These are phyloP conservation scores for Russula virescens DNA, from an alignment of 768 basidiomycete species.

Conservation along the genomic window DNA sequence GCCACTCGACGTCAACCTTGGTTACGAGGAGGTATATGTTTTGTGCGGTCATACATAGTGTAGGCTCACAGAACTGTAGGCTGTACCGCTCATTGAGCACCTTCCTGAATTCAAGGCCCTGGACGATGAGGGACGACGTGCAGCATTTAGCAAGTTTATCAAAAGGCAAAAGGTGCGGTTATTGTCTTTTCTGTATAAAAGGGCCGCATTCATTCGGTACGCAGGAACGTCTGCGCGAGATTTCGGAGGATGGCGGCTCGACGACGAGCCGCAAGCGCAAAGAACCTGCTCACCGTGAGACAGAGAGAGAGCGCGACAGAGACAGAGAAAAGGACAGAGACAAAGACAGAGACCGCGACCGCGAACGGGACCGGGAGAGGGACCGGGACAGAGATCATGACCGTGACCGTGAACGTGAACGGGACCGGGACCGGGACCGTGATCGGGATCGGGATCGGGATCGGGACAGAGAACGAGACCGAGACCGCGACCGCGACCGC, in stretches of 20 bases:
- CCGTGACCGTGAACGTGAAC: constrained; percentile 23
- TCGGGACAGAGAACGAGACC: constrained; percentile 31
- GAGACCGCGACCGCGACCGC: constrained; percentile 29
- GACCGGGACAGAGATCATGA: constrained; percentile 28
- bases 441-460: constrained; percentile 32
- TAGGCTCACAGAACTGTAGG: constrained; percentile 37
- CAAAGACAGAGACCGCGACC: constrained; percentile 31
- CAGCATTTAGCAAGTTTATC: constrained; percentile 83
- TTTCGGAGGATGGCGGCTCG: constrained; percentile 75
- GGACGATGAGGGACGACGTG: constrained; percentile 75
- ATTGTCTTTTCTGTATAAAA: constrained; percentile 1
- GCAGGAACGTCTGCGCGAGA: constrained; percentile 72
- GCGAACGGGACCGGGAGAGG: constrained; percentile 32
- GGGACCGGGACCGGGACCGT: constrained; percentile 21
- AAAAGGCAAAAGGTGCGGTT: constrained; percentile 76
- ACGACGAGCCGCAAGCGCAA: constrained; percentile 77
- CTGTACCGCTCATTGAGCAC: constrained; percentile 69
- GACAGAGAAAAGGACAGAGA: constrained; percentile 38
- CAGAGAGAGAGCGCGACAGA: constrained; percentile 28
- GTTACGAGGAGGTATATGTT: constrained; percentile 72
- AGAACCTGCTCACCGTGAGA: constrained; percentile 46
- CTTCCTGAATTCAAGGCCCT: constrained; percentile 83
- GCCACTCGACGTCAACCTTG: constrained; percentile 63
- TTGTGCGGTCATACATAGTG: background rate
- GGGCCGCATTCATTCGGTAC: background rate